Conservation (phyloP, 108 stramenopile species). For the Phaeodactylum tricornutum region DNA sequence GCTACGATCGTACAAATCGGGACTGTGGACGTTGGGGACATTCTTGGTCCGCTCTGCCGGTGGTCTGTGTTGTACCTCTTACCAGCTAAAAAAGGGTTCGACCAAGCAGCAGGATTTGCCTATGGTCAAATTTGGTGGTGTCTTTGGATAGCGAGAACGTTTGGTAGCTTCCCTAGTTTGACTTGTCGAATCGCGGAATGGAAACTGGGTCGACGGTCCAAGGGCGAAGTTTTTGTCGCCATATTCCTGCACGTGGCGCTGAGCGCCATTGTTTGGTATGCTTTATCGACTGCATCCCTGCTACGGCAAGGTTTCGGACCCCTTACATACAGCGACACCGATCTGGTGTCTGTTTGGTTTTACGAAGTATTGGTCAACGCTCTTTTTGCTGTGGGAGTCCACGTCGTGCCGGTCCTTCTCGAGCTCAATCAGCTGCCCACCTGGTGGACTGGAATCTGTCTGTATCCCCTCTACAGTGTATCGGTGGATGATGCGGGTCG, state of each 20-base stretch:
- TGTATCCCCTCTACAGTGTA: constrained; percentile 10
- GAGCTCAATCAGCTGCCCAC: constrained; percentile 1
- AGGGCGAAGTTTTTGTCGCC: background rate
- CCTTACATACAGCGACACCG: background rate
- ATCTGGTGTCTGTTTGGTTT: background rate
- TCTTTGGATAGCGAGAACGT: background rate
- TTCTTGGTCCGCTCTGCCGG: background rate
- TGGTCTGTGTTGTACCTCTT: background rate
- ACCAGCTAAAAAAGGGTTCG: background rate
- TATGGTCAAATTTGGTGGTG: background rate
- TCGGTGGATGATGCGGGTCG: background rate
- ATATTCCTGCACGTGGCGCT: background rate
- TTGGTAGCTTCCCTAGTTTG: background rate
- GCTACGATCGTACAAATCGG: too few species aligned
- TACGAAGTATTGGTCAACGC: constrained; percentile 3
- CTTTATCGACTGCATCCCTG: background rate
- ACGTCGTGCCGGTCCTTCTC: constrained; percentile 4
- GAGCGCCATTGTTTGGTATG: background rate
- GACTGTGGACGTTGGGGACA: background rate
- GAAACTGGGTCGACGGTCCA: background rate
- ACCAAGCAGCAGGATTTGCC: background rate
- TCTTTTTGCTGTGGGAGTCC: constrained; percentile 2
- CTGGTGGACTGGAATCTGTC: background rate
- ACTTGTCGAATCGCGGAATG: background rate
- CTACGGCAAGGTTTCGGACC: background rate